These are phyloP conservation scores for Daedaleopsis nitida DNA, from an alignment of 768 basidiomycete species.

Conservation along the genomic window DNA sequence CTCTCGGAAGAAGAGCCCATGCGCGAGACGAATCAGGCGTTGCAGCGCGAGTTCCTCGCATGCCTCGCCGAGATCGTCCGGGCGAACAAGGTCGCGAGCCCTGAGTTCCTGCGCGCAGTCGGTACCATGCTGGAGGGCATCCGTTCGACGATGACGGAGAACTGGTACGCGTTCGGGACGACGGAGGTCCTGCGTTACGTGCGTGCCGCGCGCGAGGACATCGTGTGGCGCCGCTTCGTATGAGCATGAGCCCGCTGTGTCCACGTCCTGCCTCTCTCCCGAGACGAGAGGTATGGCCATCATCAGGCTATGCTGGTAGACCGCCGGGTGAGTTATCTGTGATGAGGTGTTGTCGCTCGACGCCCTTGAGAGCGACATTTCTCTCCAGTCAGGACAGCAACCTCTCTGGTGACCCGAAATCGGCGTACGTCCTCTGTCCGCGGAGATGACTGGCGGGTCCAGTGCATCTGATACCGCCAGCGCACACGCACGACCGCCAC, in stretches of 20 bases:
- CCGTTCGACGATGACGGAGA: slow-evolving; percentile 6
- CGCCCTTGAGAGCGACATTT: no score
- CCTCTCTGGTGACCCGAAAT: no score
- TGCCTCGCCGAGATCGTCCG: slow-evolving; percentile 8
- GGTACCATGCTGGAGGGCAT: slow-evolving; percentile 2
- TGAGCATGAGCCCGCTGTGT: background rate
- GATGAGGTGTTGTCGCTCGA: background rate
- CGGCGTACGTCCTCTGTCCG: no score
- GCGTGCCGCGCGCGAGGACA: background rate
- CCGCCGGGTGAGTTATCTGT: background rate
- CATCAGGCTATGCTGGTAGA: background rate
- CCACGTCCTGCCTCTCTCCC: no score
- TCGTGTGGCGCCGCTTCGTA: slow-evolving; percentile 5
- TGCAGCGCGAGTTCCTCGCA: slow-evolving; percentile 13
- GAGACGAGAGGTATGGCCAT: no score
- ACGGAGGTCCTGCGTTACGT: background rate
- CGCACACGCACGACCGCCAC: no score
- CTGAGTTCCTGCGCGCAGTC: background rate
- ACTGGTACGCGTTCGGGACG: slow-evolving; percentile 9
- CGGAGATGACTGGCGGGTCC: no score
- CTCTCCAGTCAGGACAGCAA: no score
- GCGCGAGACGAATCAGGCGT: slow-evolving; percentile 1
- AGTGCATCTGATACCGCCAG: no score
- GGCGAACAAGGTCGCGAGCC: slow-evolving; percentile 7
- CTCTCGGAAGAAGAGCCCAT: slow-evolving; percentile 3